Evolutionary conservation across 2,329 filamentous ascomycete genomes (phyloP).

Genomic region (Sclerotinia nivalis): DNA sequence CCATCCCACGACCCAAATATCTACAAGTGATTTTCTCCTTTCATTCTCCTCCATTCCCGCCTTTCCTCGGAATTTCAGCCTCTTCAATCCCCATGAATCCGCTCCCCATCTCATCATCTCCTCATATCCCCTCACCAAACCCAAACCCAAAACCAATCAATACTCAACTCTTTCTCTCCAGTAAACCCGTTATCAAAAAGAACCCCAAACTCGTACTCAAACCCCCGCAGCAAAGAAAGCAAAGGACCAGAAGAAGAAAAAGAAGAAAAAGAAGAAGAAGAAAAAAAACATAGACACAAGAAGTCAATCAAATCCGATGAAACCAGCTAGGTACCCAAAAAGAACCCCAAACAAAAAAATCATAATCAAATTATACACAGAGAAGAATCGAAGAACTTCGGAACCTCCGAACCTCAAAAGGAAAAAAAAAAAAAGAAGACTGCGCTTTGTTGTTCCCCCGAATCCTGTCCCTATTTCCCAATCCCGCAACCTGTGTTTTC

Average conservation of each 20-base stretch:
- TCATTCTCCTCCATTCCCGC: not conserved
- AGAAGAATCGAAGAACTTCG: not conserved
- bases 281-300: conserved; percentile 12
- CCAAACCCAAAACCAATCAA: not conserved
- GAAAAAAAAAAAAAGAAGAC: not conserved
- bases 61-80: not conserved
- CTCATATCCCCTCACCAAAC: not conserved
- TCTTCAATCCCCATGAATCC: too few species aligned
- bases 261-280: not conserved
- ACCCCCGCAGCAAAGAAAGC: not conserved
- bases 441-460: not conserved
- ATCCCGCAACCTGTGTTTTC: not conserved
- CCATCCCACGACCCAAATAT: not conserved
- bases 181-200: not conserved
- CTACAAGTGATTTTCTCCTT: not conserved
- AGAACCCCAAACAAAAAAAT: not conserved
- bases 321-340: not conserved
- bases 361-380: conserved; percentile 9
- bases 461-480: not conserved
- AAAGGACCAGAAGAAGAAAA: not conserved
- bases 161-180: not conserved
- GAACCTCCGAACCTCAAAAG: not conserved
- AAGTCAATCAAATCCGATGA: conserved; percentile 2
- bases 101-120: not conserved
- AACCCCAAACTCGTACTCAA: not conserved